Base-by-base conservation (phyloP, 768 basidiomycete genomes). In the Kwoniella bestiolae region DNA sequence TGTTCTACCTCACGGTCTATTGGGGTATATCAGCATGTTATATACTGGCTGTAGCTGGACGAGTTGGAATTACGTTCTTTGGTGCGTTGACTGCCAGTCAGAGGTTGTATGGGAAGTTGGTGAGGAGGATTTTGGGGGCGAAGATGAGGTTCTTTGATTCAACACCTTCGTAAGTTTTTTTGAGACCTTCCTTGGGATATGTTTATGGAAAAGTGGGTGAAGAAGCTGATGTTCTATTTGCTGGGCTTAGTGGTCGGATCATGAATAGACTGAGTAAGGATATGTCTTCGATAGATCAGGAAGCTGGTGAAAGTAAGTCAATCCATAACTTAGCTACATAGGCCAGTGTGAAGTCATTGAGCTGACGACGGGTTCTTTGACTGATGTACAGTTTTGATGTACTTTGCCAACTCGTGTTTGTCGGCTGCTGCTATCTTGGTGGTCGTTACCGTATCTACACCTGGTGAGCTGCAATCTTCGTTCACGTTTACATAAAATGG, bases 201-300 rank as follows among this genome's bases (percentile, higher is more conserved):
- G n/a, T n/a, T n/a, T 52, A 6, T 29, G 46, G 11, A 50, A 41
- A 35, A n/a, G n/a, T n/a, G n/a, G n/a, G n/a, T n/a, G n/a, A n/a
- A n/a, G n/a, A 38, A 44, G 23, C 57, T 34, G 46, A 16, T 18
- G 35, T 12, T 25, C 35, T 26, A 12, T 25, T n/a, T 23, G 23
- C 26, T 53, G 21, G 8, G 90, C 71, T 83, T 1, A 86, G 89
- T 41, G 91, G 91, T 9, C 83, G 90, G 7, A 89, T 92, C 69
- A 83, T 90, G 41, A 91, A 92, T 72, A 86, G 92, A 18, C 90
- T 92, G 74, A 89, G 89, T 0, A 92, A 92, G 83, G 90, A 92
- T 70, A 88, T 92, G 72, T 87, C 87, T 56, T 88, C 87, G 5
- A 87, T 91, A 46, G 91, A 92, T 74, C 84, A 85, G 21, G 77